Evolutionary conservation across 148 eudicot species (phyloP).

Genomic region (Gaultheria prostrata): DNA sequence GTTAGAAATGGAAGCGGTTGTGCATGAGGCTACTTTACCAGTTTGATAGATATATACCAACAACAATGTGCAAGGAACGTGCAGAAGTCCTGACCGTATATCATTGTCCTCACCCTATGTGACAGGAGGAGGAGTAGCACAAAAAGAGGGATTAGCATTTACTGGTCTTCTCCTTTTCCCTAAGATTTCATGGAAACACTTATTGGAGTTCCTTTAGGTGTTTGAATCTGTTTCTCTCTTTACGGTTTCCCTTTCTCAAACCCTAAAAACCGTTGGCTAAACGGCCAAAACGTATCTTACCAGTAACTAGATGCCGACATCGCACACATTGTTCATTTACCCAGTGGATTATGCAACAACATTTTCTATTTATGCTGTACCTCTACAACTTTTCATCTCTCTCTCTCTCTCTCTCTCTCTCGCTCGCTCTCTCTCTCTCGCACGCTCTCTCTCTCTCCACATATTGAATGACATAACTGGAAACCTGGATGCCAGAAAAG

Average conservation of each 20-base stretch:
- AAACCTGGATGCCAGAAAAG: constrained; percentile 85
- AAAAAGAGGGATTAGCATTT: too few species aligned
- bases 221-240: neutral
- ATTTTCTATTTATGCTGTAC: neutral
- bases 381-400: neutral
- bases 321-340: neutral
- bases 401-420: constrained; percentile 15
- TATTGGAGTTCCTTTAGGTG: neutral
- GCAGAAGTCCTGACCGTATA: neutral
- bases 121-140: too few species aligned
- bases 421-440: too few species aligned
- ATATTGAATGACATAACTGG: constrained; percentile 91
- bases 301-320: neutral
- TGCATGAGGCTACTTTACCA: neutral
- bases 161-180: neutral
- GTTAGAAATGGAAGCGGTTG: neutral
- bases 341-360: neutral
- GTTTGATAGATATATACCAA: too few species aligned
- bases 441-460: constrained; percentile 44
- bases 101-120: neutral
- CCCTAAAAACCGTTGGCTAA: neutral
- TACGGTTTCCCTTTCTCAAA: neutral
- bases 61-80: neutral
- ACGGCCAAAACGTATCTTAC: neutral
- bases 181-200: neutral